These are phyloP conservation scores for Lipomyces sp. DNA, from an alignment of 805 yeast genomes.

Conservation along the genomic window DNA sequence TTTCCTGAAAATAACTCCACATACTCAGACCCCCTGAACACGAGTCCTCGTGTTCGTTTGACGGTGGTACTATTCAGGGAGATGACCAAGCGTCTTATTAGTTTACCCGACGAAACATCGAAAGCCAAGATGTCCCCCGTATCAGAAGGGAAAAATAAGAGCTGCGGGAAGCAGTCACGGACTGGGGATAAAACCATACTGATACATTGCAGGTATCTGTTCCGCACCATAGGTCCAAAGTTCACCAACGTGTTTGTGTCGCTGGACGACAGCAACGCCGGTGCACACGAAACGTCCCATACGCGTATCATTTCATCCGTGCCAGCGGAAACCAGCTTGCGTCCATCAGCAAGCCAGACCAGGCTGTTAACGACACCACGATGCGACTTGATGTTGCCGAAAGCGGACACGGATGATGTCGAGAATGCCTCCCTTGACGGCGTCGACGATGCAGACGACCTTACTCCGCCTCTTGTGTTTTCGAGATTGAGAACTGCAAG, in stretches of 20 bases:
- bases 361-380: constrained; percentile 75
- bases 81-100: constrained; percentile 52
- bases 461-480: constrained; percentile 14
- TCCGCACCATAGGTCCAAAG: constrained; percentile 74
- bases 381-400: constrained; percentile 55
- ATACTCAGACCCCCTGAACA: constrained; percentile 23
- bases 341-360: constrained; percentile 68
- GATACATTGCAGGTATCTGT: constrained; percentile 55
- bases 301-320: constrained; percentile 74
- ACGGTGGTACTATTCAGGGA: not conserved
- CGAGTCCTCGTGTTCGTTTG: constrained; percentile 18
- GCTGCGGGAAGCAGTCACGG: constrained; percentile 53
- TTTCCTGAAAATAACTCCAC: constrained; percentile 27
- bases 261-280: constrained; percentile 20
- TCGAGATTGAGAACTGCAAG: constrained; percentile 60
- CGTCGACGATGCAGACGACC: constrained; percentile 18
- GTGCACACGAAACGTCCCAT: constrained; percentile 64
- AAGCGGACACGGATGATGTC: constrained; percentile 6
- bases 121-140: constrained; percentile 65
- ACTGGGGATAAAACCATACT: constrained; percentile 53
- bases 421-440: constrained; percentile 15
- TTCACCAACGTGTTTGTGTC: constrained; percentile 57
- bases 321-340: constrained; percentile 62
- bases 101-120: constrained; percentile 58
- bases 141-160: constrained; percentile 69